Percentiles rank a stretch among this genome's conserved stretches.
These are phyloP conservation scores for Russula abietina DNA, from an alignment of 768 basidiomycete genomes.

Conservation along the genomic window DNA sequence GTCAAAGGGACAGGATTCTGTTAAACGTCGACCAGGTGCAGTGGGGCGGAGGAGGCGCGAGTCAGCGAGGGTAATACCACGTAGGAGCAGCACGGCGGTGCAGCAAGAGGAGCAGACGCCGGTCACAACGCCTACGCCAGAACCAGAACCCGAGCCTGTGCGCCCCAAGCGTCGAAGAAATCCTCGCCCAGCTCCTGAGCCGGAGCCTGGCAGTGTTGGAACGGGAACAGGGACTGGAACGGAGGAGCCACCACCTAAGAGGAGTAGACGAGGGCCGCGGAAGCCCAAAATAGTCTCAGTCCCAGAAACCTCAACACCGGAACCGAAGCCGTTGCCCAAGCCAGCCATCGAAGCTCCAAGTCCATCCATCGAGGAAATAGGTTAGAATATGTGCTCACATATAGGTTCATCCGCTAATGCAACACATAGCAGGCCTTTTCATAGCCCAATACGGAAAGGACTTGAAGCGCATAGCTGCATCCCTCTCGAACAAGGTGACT, in stretches of 20 bases:
- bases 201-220: background rate
- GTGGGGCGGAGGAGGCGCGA: slow-evolving; percentile 11
- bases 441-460: slow-evolving; percentile 57
- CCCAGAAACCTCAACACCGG: background rate
- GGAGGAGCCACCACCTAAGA: slow-evolving; percentile 15
- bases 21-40: slow-evolving; percentile 17
- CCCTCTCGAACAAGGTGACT: slow-evolving; percentile 56
- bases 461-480: slow-evolving; percentile 62
- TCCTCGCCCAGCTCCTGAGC: slow-evolving; percentile 30
- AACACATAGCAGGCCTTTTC: slow-evolving; percentile 39
- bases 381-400: slow-evolving; percentile 33
- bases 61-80: slow-evolving; percentile 15
- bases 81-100: slow-evolving; percentile 27
- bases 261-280: background rate
- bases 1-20: slow-evolving; percentile 25
- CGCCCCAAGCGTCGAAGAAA: slow-evolving; percentile 30
- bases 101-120: slow-evolving; percentile 45
- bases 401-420: slow-evolving; percentile 19
- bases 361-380: slow-evolving; percentile 59
- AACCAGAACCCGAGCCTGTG: slow-evolving; percentile 45
- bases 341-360: background rate
- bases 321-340: slow-evolving; percentile 1
- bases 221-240: background rate
- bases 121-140: slow-evolving; percentile 61
- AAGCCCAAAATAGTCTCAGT: background rate